Evolutionary conservation across 345 rosid genomes (phyloP).

Genomic region (Zanthoxylum bungeanum): DNA sequence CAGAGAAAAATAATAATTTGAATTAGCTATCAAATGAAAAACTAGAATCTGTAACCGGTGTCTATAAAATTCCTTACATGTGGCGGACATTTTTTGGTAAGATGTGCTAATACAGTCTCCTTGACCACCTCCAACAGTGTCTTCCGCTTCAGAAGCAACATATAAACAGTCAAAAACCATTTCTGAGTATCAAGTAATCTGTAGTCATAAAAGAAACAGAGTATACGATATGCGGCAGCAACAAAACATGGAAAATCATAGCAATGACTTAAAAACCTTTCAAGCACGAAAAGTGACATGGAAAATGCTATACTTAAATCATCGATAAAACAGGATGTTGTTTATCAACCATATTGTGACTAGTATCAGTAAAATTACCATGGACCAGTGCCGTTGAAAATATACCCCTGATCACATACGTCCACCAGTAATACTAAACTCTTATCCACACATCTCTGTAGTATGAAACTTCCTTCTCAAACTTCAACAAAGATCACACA

Average conservation of each 20-base stretch:
- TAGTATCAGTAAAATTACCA: background rate
- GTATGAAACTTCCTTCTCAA: background rate
- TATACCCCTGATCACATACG: background rate
- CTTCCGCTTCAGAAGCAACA: constrained; percentile 57
- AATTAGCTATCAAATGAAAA: background rate
- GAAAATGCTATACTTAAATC: background rate
- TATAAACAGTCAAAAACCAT: constrained; percentile 19
- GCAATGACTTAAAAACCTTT: background rate
- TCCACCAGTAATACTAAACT: background rate
- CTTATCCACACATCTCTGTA: background rate
- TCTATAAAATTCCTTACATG: constrained; percentile 50
- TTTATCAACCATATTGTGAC: background rate
- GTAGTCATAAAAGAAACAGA: background rate
- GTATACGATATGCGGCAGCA: background rate
- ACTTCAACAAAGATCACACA: background rate
- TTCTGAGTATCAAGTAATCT: constrained; percentile 1
- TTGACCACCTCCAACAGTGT: constrained; percentile 72
- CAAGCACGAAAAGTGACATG: background rate
- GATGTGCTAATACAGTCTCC: constrained; percentile 86
- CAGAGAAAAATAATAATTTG: background rate
- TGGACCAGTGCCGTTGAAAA: background rate
- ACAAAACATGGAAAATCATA: background rate
- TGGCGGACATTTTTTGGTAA: constrained; percentile 81
- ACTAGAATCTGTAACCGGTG: background rate
- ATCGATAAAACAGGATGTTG: background rate